These are phyloP conservation scores for Collybia nuda DNA, from an alignment of 768 basidiomycete genomes.

Conservation along the genomic window DNA sequence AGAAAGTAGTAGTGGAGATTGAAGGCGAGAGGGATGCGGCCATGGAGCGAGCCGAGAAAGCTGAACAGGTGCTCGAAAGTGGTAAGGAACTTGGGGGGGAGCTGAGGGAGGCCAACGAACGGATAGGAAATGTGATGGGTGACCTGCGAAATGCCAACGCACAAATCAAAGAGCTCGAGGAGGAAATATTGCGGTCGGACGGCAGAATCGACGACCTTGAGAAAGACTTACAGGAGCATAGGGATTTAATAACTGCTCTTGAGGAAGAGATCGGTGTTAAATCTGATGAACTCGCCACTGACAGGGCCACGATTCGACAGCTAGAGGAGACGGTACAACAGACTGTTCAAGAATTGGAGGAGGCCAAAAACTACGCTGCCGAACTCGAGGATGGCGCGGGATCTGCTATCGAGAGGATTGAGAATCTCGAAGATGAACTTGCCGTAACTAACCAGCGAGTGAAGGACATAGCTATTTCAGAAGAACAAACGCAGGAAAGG, in stretches of 20 bases:
- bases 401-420: constrained; percentile 49
- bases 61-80: constrained; percentile 61
- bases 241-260: constrained; percentile 38
- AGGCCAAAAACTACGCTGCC: constrained; percentile 48
- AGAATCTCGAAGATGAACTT: constrained; percentile 57
- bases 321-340: constrained; percentile 35
- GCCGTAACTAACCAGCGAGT: constrained; percentile 44
- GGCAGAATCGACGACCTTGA: constrained; percentile 55
- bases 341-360: constrained; percentile 44
- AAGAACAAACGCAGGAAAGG: constrained; percentile 48
- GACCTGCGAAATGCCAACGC: constrained; percentile 61
- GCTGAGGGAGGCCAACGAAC: constrained; percentile 63
- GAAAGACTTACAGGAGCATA: constrained; percentile 55
- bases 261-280: constrained; percentile 41
- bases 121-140: constrained; percentile 49
- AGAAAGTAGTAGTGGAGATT: constrained; percentile 42
- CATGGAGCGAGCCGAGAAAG: constrained; percentile 59
- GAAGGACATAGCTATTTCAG: constrained; percentile 40
- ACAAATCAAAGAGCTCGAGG: constrained; percentile 62
- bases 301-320: constrained; percentile 24
- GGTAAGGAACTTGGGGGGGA: constrained; percentile 71
- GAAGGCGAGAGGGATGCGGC: constrained; percentile 56
- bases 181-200: constrained; percentile 53
- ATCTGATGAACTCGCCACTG: constrained; percentile 35
- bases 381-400: constrained; percentile 66